phyloP scores from a whole-genome alignment of 768 basidiomycete species.

The Podaxis sp. region DNA sequence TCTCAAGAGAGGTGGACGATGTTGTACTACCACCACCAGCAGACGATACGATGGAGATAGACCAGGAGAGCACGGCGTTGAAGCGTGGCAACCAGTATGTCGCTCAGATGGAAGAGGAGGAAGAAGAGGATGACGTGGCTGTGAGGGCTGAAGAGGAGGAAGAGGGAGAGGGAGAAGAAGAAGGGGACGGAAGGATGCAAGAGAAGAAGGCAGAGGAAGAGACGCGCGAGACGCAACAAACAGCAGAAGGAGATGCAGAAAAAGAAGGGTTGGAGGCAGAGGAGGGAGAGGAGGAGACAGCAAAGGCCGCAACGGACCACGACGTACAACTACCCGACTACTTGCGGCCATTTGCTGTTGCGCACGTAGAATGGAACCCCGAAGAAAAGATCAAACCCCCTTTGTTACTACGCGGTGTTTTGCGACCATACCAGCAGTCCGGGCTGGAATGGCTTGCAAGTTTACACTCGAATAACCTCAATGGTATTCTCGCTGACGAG shows the following conservation, averaged over 20 bases:
- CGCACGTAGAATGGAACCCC: conserved; percentile 67
- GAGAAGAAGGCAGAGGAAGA: conserved; percentile 27
- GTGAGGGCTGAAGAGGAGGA: conserved; percentile 14
- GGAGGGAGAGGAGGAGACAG: conserved; percentile 8
- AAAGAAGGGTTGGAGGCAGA: conserved; percentile 15
- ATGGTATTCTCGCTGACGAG: conserved; percentile 88
- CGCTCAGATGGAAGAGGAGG: conserved; percentile 24
- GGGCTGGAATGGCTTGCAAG: conserved; percentile 95
- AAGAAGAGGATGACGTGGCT: conserved; percentile 31
- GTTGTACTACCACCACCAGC: not conserved
- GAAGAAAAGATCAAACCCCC: conserved; percentile 60
- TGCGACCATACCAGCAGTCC: conserved; percentile 92
- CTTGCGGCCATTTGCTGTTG: conserved; percentile 68
- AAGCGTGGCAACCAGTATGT: conserved; percentile 3
- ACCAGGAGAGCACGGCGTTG: not conserved
- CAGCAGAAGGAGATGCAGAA: not conserved
- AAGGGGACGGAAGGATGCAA: conserved; percentile 23
- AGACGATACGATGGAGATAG: not conserved
- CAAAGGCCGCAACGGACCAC: conserved; percentile 5
- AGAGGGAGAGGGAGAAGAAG: conserved; percentile 31
- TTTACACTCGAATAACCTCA: conserved; percentile 76
- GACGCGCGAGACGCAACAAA: conserved; percentile 1
- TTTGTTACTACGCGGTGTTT: conserved; percentile 77
- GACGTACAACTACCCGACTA: conserved; percentile 48
- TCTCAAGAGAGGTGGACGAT: not conserved